phyloP scores from a whole-genome alignment of 1,284 basidiomycete species.

The Ceratobasidium sp. region DNA sequence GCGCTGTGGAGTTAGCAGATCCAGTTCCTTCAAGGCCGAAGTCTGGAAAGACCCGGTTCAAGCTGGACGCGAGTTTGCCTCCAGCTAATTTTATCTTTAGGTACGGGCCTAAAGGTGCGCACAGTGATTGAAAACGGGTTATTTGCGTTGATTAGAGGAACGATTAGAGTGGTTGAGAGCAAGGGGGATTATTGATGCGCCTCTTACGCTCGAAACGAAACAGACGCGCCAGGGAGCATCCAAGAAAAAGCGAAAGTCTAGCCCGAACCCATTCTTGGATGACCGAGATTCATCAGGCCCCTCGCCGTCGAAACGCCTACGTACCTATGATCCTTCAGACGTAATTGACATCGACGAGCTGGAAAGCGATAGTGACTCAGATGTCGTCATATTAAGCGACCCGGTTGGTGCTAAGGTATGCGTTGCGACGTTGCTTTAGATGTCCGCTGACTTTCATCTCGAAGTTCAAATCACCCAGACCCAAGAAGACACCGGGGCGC shows the following conservation, averaged over 20 bases:
- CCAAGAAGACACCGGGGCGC: no score
- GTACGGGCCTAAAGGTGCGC: conserved; percentile 30
- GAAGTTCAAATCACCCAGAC: background rate
- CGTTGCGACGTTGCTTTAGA: background rate
- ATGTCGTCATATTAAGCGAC: conserved; percentile 20
- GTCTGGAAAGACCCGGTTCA: background rate
- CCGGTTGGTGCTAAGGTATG: background rate
- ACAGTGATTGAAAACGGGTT: background rate
- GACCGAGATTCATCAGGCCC: background rate
- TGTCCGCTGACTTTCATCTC: background rate
- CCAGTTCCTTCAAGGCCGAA: background rate
- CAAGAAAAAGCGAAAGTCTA: background rate
- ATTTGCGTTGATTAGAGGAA: background rate
- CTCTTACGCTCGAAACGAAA: background rate
- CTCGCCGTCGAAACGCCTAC: background rate
- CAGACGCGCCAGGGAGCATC: background rate
- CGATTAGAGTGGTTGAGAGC: conserved; percentile 24
- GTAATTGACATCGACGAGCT: conserved; percentile 33
- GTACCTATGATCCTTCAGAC: background rate
- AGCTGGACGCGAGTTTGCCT: background rate
- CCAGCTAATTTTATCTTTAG: conserved; percentile 19
- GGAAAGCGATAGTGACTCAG: conserved; percentile 32
- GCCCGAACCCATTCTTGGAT: background rate
- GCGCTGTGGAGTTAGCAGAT: background rate
- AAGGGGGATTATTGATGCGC: conserved; percentile 2